Evolutionary conservation across 2,329 filamentous ascomycete genomes (phyloP).

Genomic region (Ophiostoma novo-ulmi): DNA sequence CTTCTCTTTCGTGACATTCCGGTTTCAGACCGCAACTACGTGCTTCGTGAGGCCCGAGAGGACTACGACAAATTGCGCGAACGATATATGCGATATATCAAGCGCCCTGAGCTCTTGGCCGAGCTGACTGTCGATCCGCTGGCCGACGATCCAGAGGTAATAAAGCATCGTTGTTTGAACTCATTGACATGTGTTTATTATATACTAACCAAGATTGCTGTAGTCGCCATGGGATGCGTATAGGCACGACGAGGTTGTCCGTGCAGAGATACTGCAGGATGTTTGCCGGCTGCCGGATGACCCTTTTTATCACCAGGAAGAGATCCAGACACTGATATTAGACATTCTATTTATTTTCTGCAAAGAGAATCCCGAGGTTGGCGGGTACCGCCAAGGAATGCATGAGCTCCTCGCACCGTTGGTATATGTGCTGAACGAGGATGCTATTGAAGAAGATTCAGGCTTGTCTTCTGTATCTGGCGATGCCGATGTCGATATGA

Average conservation of each 20-base stretch:
- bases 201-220: not conserved
- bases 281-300: slow-evolving; percentile 91
- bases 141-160: slow-evolving; percentile 65
- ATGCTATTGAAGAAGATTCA: slow-evolving; percentile 53
- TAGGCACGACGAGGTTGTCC: slow-evolving; percentile 74
- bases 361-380: slow-evolving; percentile 80
- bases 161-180: slow-evolving; percentile 27
- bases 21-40: slow-evolving; percentile 61
- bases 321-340: slow-evolving; percentile 73
- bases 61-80: slow-evolving; percentile 68
- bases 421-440: slow-evolving; percentile 74
- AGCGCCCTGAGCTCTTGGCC: slow-evolving; percentile 73
- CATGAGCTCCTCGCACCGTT: slow-evolving; percentile 91
- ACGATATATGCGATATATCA: slow-evolving; percentile 75
- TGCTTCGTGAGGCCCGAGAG: slow-evolving; percentile 62
- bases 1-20: slow-evolving; percentile 68
- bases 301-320: slow-evolving; percentile 75
- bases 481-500: slow-evolving; percentile 45
- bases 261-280: slow-evolving; percentile 89
- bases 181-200: not conserved
- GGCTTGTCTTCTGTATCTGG: slow-evolving; percentile 26
- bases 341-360: slow-evolving; percentile 93
- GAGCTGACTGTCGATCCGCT: slow-evolving; percentile 73
- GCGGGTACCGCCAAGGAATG: slow-evolving; percentile 96
- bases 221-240: slow-evolving; percentile 89